Evolutionary conservation across 2,329 filamentous ascomycete species (phyloP), one percentile per base, ranked within the genome.

Genomic region (Calonectria crousiana): DNA sequence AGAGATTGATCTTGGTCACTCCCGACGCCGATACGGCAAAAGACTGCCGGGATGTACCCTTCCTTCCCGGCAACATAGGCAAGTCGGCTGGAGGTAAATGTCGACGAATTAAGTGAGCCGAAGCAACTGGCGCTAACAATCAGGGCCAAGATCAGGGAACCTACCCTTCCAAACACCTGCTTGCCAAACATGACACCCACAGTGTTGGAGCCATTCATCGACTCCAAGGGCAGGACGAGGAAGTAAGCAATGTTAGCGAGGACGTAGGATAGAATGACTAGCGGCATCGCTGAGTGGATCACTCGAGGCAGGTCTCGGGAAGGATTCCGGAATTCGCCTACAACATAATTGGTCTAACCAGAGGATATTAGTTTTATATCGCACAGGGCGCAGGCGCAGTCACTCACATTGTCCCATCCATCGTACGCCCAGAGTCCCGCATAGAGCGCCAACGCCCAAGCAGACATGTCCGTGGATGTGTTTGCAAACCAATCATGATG

Each of bases 341-440:
- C 95, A 9, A 99, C 97, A 82, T 98, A 99, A 85, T 98, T 99
- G 76, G 96, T 98, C 95, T 97, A 78, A 85, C 80, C 10, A 53
- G 66, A 67, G 28, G n/a, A 5, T 14, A 51, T 81, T 34, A 77
- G 74, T 38, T 13, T 18, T 58, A 36, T 38, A 47, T 20, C 28
- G 23, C 58, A 9, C 16, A 41, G 9, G 13, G 4, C 14, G 28
- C 26, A n/a, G 18, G n/a, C 3, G 11, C 34, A 9, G 30, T 32
- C 53, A 88, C 93, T 87, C 86, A 97, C 95, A 84, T 99, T 99
- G 83, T 99, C 97, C 97, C 97, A 99, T 36, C 97, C 97, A 83
- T 99, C 97, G 85, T 97, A 99, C 0, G 97, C 97, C 97, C 97
- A 99, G 6, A 99, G 89, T 11, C 97, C 97, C 20, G 95, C 96